Conservation (phyloP, 2,329 filamentous ascomycete species). For the Aspergillus terreus region DNA sequence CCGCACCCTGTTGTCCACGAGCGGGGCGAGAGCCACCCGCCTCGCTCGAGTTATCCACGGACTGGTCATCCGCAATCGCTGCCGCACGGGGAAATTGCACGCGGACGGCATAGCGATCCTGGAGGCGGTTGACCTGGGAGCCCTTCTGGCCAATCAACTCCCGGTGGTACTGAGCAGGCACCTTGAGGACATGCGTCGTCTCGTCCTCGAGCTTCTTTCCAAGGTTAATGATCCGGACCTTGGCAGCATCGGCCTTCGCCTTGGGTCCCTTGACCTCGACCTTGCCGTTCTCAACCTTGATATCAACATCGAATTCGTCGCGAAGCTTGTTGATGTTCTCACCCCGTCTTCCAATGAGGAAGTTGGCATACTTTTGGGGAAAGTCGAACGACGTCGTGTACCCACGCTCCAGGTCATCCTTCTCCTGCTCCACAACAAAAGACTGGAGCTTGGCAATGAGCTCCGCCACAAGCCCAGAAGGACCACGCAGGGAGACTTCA, state of each 20-base stretch:
- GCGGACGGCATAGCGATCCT: constrained; percentile 87
- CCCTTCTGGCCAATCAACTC: constrained; percentile 90
- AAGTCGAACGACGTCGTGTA: constrained; percentile 87
- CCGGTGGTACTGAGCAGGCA: constrained; percentile 89
- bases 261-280: constrained; percentile 94
- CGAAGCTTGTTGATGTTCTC: constrained; percentile 67
- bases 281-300: constrained; percentile 90
- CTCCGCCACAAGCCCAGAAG: constrained; percentile 65
- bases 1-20: constrained; percentile 69
- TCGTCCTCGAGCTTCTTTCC: constrained; percentile 87
- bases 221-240: constrained; percentile 73
- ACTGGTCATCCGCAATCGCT: constrained; percentile 60
- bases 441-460: constrained; percentile 69
- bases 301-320: constrained; percentile 68
- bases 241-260: constrained; percentile 86
- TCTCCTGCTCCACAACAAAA: constrained; percentile 83
- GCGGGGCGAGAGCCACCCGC: constrained; percentile 56
- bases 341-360: constrained; percentile 66
- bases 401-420: constrained; percentile 89
- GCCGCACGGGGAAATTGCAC: constrained; percentile 86
- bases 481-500: constrained; percentile 71
- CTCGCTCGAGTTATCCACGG: constrained; percentile 67
- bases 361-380: constrained; percentile 89
- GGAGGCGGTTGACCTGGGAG: constrained; percentile 82
- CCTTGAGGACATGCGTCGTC: constrained; percentile 78